Conservation (phyloP, 139 green algal genomes). For the Coccomyxa sp. region DNA sequence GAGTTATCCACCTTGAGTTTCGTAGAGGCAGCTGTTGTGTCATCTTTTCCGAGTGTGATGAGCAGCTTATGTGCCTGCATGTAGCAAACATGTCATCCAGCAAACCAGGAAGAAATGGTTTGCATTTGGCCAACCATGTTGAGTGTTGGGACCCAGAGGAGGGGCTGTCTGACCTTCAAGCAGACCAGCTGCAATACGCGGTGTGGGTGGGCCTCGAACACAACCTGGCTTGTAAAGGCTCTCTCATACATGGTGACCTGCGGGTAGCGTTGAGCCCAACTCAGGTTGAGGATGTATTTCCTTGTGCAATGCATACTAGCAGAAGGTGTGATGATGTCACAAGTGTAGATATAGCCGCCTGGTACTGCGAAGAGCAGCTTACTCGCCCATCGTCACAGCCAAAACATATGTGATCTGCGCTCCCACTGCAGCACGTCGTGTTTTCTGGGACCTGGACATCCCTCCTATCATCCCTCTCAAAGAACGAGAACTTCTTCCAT, state of each 20-base stretch:
- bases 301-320: neutral
- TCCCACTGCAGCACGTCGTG: slow-evolving; percentile 33
- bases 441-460: slow-evolving; percentile 37
- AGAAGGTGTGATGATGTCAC: neutral
- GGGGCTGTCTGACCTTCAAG: neutral
- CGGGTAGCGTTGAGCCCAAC: neutral
- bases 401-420: slow-evolving; percentile 35
- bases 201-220: neutral
- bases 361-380: slow-evolving; percentile 28
- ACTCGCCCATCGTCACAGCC: slow-evolving; percentile 50
- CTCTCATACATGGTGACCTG: neutral
- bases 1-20: neutral
- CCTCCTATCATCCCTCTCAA: slow-evolving; percentile 36
- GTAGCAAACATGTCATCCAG: no score
- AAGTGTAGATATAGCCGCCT: slow-evolving; percentile 19
- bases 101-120: no score
- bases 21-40: neutral
- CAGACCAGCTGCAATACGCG: neutral
- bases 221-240: neutral
- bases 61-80: neutral
- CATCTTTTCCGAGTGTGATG: neutral
- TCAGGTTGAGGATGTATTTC: slow-evolving; percentile 1
- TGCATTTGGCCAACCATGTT: no score
- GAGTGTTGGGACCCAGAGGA: no score
- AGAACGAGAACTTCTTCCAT: slow-evolving; percentile 76